These are phyloP conservation scores for Alnus glutinosa DNA, from an alignment of 306 rosid genomes.

Conservation along the genomic window DNA sequence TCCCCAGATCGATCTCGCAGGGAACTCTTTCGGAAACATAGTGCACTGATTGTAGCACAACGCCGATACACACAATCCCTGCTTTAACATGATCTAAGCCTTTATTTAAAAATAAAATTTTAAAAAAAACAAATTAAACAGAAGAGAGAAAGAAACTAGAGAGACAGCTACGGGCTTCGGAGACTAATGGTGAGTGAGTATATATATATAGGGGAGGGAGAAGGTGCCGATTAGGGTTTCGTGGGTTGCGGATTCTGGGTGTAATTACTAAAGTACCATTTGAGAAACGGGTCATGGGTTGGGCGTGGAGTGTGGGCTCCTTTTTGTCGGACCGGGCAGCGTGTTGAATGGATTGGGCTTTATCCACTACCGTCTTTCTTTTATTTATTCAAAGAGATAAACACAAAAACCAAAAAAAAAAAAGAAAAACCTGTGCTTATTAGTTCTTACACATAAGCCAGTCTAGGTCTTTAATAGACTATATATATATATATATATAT, in stretches of 20 bases:
- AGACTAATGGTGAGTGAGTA: too few species aligned
- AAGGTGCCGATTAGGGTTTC: conserved; percentile 16
- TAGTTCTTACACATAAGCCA: too few species aligned
- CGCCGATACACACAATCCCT: conserved; percentile 88
- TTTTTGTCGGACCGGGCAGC: too few species aligned
- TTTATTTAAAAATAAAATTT: not conserved
- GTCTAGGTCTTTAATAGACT: too few species aligned
- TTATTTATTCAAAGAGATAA: too few species aligned
- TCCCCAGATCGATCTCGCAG: conserved; percentile 58
- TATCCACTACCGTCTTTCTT: too few species aligned
- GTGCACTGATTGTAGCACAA: conserved; percentile 51
- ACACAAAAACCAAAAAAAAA: too few species aligned
- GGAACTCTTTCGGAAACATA: conserved; percentile 72
- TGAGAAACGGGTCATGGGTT: not conserved
- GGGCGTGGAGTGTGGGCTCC: not conserved
- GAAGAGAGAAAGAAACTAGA: not conserved
- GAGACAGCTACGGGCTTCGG: not conserved
- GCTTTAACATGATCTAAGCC: conserved; percentile 18
- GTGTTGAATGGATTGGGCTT: too few species aligned
- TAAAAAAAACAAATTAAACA: too few species aligned
- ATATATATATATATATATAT: too few species aligned
- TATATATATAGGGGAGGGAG: not conserved
- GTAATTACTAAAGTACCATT: conserved; percentile 2
- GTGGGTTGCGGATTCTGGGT: too few species aligned
- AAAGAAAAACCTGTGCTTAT: too few species aligned